Evolutionary conservation across 345 rosid species (phyloP), one percentile per base, ranked within the genome.

Genomic region (Rhodomyrtus tomentosa): DNA sequence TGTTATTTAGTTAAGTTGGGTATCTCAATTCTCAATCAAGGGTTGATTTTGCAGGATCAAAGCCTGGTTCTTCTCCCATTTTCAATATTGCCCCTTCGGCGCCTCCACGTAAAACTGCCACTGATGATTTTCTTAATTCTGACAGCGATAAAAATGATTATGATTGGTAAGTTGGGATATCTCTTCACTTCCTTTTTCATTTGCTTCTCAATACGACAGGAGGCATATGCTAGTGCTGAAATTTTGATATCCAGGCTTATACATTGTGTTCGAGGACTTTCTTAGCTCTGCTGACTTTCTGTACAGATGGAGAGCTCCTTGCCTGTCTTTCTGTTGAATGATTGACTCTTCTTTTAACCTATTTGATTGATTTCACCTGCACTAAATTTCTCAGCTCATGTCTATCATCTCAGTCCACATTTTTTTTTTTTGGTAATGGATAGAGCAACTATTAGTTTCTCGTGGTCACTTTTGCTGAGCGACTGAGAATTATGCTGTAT

Each of bases 131-230:
- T 88, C 98, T 98, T 21, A 94, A 91, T 87, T 94, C 99, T 45
- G 99, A 98, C 42, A 89, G 89, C 84, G 99, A 98, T 87, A 98
- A 96, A 85, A 96, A 92, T 88, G 99, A 98, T 84, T 98, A 98
- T 84, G 99, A 98, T 88, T 98, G 99, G 99, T 98, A 92, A 83
- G 84, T 81, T 87, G 38, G 84, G 20, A 27, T 80, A 45, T 29
- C 27, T n/a, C 56, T 49, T 62, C 24, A 8, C 10, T 68, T 62
- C 53, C 76, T 20, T 49, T 50, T 83, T 42, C 29, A 20, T 51
- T 81, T 18, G 49, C 56, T 52, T 32, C 8, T 29, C 32, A 40
- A 2, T 9, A 81, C 7, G 14, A 38, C 55, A n/a, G 32, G 18
- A n/a, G 36, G 21, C 24, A 24, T n/a, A 50, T 45, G 82, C 32